Evolutionary conservation across 164 flowering plant species (phyloP), one percentile per base, ranked within the genome.

Genomic region (Tetrastigma voinierianum): DNA sequence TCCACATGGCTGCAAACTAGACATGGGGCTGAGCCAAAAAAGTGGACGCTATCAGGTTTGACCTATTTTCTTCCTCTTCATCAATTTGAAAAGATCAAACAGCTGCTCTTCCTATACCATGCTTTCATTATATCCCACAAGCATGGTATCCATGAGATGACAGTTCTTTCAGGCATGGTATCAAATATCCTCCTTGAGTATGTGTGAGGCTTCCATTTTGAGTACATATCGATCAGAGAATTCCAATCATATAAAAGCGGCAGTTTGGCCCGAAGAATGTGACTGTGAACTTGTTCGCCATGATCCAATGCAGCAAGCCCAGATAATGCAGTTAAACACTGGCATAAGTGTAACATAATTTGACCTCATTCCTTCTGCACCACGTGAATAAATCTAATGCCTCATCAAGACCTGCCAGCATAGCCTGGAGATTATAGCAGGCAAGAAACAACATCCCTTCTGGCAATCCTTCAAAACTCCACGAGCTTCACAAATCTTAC

Each of bases 1-100:
- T 51, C 87, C n/a, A n/a, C 90, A 72, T 89, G 94, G 70, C 94
- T 84, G 78, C 91, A 89, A 57, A 84, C 91, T n/a, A n/a, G n/a
- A 3, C 88, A 89, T 70, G 87, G 75, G 54, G 87, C 87, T n/a
- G n/a, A 21, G 86, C 87, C 78, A 89, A 74, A 40, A 83, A 61
- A 10, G 94, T 83, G n/a, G n/a, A 87, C 73, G n/a, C 75, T 67
- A 23, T 85, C 86, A 7, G 87, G 90, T 51, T 71, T 78, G 8
- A 82, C 82, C 72, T 70, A 46, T 73, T 78, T 68, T 82, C 85
- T 64, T 78, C 70, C n/a, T n/a, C 59, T 70, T 80, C 91, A 89
- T 83, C 55, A 79, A 52, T 44, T 71, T 46, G 66, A 78, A 89
- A 46, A 89, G 83, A 49, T 84, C 82, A n/a, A 44, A 85, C 62